Base-by-base conservation (phyloP, 257 asterid species). In the Echites panduratus region DNA sequence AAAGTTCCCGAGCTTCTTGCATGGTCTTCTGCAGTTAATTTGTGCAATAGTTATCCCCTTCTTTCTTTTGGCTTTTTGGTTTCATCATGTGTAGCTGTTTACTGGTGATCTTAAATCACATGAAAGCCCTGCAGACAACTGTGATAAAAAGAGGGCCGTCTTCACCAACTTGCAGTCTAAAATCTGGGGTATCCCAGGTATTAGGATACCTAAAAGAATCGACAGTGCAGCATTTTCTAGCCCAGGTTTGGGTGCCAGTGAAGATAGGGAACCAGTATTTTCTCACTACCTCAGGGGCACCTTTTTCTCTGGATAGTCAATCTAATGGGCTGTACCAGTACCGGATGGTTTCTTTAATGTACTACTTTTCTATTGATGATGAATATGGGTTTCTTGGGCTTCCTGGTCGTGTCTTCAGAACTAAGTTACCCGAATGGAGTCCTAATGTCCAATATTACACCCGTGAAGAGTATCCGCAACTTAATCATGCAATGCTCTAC, bases 401-500 rank as follows among this genome's bases (percentile, higher is more conserved):
- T 67, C 81, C 75, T 10, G 75, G 78, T 16, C 78, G 78, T 49
- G 81, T 78, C 16, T 78, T 78, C 74, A 24, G 70, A 22, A 65
- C 35, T 7, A 78, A 67, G 74, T 53, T 78, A 47, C 81, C 81
- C 20, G 81, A 78, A 62, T 78, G 81, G 81, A 78, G 78, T 72
- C 81, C 81, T 27, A 52, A 78, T 20, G 81, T 78, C 48, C 78
- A 78, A 56, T 78, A 57, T 29, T 78, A 72, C 71, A 57, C 75
- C 66, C 73, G 74, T 47, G 52, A 68, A 67, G 81, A 78, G 78
- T 78, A 73, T 70, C 78, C 78, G 26, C 74, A 70, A 41, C 75
- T 68, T 73, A 57, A 62, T 68, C 68, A 59, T 78, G 81, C 74
- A 22, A n/a, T n/a, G 8, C n/a, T 4, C 58, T 54, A 49, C 48